Base-by-base conservation (phyloP, 371 early-diverging fungal species). In the Haplosporangium sp. region DNA sequence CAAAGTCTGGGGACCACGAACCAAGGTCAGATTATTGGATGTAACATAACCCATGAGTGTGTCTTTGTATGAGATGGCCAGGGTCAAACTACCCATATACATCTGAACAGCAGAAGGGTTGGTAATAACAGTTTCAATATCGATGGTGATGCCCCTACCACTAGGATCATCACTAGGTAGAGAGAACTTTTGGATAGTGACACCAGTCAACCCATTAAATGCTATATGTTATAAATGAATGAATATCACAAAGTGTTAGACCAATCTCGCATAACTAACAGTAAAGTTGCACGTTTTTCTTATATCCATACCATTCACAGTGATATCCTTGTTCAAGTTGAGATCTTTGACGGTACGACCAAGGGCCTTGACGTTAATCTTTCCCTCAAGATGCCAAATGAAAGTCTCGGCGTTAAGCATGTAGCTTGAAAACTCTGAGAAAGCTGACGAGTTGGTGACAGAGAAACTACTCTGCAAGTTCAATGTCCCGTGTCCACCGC, bases 91-190 rank as follows among this genome's bases (percentile, higher is more conserved):
- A 55, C 89, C 91, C 42, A 91, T 85, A 66, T 87, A 85, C 44
- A 91, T 87, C 19, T 88, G 87, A 66, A 91, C 83, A 63, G 91
- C 85, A 35, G 89, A 91, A 55, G 89, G 89, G 72, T 87, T 87
- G 48, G 70, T 82, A 34, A 91, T 64, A 13, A 79, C 68, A 45
- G 89, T 91, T 34, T 86, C 86, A n/a, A 91, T 84, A 53, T 87
- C 84, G 61, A 91, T 75, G 45, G 77, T 47, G 71, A 91, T 88
- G 71, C 91, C 91, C 20, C 63, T 70, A 61, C 89, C 89, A 15
- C 72, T 66, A 10, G 87, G 85, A 68, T 83, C 86, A 74, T 89
- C 89, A 34, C 83, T 81, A 52, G 91, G 91, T 38, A 89, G 71
- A 38, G 88, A 71, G 82, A 91, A 89, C 48, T 86, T 85, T 59